Percentiles rank a stretch among this genome's conserved stretches.
These are phyloP conservation scores for Stephanodiscus minutulus DNA, from an alignment of 108 stramenopile genomes.

Conservation along the genomic window DNA sequence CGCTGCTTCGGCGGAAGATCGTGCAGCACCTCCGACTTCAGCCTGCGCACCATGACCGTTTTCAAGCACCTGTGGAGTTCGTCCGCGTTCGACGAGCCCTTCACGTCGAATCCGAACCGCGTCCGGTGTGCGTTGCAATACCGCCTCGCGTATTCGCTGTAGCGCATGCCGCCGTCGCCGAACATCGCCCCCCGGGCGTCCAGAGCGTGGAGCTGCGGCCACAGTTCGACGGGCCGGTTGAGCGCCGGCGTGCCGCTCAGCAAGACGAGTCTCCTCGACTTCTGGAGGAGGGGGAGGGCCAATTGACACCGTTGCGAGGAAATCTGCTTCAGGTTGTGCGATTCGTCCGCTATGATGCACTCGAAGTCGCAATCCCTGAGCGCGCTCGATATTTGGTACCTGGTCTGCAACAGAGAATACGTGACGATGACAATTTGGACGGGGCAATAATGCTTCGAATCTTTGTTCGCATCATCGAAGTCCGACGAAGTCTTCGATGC, in stretches of 20 bases:
- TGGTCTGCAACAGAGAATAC: constrained; percentile 61
- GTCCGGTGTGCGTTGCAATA: constrained; percentile 78
- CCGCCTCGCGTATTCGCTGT: constrained; percentile 64
- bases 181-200: constrained; percentile 61
- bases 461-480: background rate
- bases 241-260: constrained; percentile 91
- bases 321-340: constrained; percentile 84
- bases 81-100: constrained; percentile 61
- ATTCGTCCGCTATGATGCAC: constrained; percentile 88
- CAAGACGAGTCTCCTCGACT: constrained; percentile 69
- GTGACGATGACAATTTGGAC: constrained; percentile 74
- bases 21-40: constrained; percentile 82
- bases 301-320: constrained; percentile 77
- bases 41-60: constrained; percentile 84
- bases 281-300: constrained; percentile 70
- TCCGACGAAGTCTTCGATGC: no score
- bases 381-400: constrained; percentile 49
- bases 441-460: constrained; percentile 10
- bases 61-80: constrained; percentile 80
- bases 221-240: constrained; percentile 89
- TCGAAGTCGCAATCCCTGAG: constrained; percentile 59
- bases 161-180: constrained; percentile 48
- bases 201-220: constrained; percentile 77
- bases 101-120: constrained; percentile 80
- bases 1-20: constrained; percentile 90